Percentiles rank a stretch among this genome's conserved stretches.
phyloP scores from a whole-genome alignment of 768 basidiomycete species.

The Amanita phalloides region DNA sequence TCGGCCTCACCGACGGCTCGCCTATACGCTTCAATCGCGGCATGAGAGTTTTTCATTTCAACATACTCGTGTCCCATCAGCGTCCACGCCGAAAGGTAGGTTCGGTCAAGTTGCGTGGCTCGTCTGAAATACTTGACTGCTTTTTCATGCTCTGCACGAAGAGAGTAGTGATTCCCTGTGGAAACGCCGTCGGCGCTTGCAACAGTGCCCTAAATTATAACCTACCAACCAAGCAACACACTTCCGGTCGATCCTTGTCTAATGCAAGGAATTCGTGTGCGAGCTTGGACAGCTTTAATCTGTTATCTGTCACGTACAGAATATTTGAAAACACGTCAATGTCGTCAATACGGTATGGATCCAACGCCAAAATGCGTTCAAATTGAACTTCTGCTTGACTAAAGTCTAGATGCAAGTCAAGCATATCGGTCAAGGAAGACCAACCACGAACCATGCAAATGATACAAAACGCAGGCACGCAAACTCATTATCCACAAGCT shows the following conservation, averaged over 20 bases:
- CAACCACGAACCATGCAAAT: slow-evolving; percentile 67
- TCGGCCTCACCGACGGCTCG: slow-evolving; percentile 76
- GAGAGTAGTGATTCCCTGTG: slow-evolving; percentile 93
- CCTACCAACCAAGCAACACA: slow-evolving; percentile 91
- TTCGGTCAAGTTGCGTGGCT: slow-evolving; percentile 90
- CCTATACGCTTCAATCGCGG: slow-evolving; percentile 95
- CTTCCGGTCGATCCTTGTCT: slow-evolving; percentile 91
- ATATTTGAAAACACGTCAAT: slow-evolving; percentile 97
- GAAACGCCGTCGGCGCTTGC: neutral
- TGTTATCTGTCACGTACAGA: slow-evolving; percentile 88
- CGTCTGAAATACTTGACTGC: slow-evolving; percentile 92
- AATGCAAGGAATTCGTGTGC: slow-evolving; percentile 86
- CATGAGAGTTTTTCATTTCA: slow-evolving; percentile 98
- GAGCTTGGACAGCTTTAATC: slow-evolving; percentile 77
- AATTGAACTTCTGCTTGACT: slow-evolving; percentile 79
- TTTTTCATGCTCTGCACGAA: slow-evolving; percentile 89
- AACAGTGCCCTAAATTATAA: slow-evolving; percentile 2
- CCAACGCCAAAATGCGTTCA: slow-evolving; percentile 65
- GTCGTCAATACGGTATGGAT: slow-evolving; percentile 88
- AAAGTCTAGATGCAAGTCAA: slow-evolving; percentile 50
- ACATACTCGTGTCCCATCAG: slow-evolving; percentile 99
- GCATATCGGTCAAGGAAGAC: slow-evolving; percentile 5
- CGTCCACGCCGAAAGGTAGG: slow-evolving; percentile 96
- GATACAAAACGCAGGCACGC: slow-evolving; percentile 79
- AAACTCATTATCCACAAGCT: slow-evolving; percentile 83